These are phyloP conservation scores for Pyronema omphalodes DNA, from an alignment of 495 filamentous ascomycete species.

Conservation along the genomic window DNA sequence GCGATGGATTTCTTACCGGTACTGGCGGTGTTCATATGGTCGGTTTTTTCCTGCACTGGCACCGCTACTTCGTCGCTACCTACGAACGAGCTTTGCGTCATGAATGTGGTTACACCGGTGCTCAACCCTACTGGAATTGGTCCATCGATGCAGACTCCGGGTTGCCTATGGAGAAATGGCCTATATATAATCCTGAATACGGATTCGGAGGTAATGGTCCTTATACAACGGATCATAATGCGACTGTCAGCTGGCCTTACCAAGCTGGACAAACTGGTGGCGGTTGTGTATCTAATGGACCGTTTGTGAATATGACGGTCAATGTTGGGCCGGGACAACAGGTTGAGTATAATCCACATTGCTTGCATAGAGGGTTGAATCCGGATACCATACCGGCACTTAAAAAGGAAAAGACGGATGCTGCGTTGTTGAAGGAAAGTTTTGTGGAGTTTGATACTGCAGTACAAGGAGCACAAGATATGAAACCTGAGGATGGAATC, in stretches of 20 bases:
- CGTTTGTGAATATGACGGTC: conserved; percentile 10
- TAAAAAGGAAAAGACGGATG: neutral
- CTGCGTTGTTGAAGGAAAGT: neutral
- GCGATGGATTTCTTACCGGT: neutral
- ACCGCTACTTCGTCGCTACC: conserved; percentile 44
- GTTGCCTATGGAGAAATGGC: conserved; percentile 33
- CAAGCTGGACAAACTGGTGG: conserved; percentile 5
- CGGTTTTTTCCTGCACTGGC: conserved; percentile 52
- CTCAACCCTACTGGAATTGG: conserved; percentile 49
- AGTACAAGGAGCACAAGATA: neutral
- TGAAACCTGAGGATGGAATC: neutral
- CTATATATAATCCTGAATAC: conserved; percentile 44
- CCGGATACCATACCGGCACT: conserved; percentile 8
- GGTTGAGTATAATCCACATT: conserved; percentile 30
- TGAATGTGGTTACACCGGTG: conserved; percentile 53
- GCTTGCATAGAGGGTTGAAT: conserved; percentile 47
- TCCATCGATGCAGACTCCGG: conserved; percentile 24
- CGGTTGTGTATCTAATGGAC: conserved; percentile 16
- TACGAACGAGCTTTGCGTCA: conserved; percentile 46
- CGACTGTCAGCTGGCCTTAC: conserved; percentile 1
- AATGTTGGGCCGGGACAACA: conserved; percentile 8
- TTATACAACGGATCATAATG: conserved; percentile 2
- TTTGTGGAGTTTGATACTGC: neutral
- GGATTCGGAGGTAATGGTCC: conserved; percentile 45
- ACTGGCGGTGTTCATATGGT: conserved; percentile 1